Evolutionary conservation across 202 grass and related monocot species (phyloP).

Genomic region (Schoenoplectus tabernaemontani): DNA sequence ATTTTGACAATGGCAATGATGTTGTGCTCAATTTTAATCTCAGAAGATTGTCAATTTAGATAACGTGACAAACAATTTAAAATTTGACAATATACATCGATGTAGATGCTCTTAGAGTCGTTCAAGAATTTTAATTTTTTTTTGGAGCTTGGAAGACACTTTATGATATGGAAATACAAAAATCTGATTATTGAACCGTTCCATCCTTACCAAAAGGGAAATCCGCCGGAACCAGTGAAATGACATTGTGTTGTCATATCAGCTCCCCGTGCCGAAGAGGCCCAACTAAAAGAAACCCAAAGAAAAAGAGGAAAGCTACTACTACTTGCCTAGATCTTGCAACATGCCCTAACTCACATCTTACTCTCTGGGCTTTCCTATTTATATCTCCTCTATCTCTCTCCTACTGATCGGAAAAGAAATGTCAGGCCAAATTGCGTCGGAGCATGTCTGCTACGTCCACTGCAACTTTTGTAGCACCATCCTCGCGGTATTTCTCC

Average conservation of each 20-base stretch:
- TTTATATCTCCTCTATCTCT: background rate
- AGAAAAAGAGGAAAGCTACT: conserved; percentile 15
- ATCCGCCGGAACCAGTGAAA: background rate
- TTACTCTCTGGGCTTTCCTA: background rate
- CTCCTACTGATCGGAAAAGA: conserved; percentile 15
- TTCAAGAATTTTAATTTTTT: no score
- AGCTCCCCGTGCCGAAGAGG: background rate
- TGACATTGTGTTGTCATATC: background rate
- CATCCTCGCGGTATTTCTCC: conserved; percentile 54
- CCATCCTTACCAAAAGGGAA: background rate
- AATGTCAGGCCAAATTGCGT: conserved; percentile 52
- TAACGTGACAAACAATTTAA: no score
- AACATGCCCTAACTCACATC: conserved; percentile 35
- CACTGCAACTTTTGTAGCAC: conserved; percentile 95
- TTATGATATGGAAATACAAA: background rate
- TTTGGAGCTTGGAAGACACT: no score
- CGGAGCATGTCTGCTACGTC: conserved; percentile 76
- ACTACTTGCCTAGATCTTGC: background rate
- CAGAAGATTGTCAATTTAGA: no score
- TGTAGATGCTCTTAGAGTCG: no score
- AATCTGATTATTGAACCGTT: background rate
- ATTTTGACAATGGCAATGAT: no score
- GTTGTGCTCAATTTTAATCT: no score
- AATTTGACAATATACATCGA: no score
- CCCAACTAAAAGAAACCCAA: background rate